Evolutionary conservation across 2,329 filamentous ascomycete species (phyloP).

Genomic region (Pseudonectria buxi): DNA sequence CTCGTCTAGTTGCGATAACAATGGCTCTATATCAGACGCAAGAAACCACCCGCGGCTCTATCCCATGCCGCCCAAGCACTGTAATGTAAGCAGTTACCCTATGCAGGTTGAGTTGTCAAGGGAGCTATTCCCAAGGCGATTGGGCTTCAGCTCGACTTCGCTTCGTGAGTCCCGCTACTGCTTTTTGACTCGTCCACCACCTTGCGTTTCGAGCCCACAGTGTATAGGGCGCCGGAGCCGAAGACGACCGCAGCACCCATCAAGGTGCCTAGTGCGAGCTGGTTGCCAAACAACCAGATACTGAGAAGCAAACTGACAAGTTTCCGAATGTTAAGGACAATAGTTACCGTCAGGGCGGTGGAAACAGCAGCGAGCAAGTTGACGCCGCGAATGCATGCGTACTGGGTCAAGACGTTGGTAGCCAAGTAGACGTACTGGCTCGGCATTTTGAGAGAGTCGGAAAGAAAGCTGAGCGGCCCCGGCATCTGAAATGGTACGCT

Average conservation of each 20-base stretch:
- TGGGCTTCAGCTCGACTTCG: slow-evolving; percentile 17
- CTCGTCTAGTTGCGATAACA: too few relatives aligned
- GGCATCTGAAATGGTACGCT: slow-evolving; percentile 50
- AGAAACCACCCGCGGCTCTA: too few relatives aligned
- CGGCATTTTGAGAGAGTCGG: slow-evolving; percentile 37
- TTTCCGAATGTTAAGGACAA: slow-evolving; percentile 93
- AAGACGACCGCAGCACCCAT: slow-evolving; percentile 82
- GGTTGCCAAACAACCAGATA: slow-evolving; percentile 90
- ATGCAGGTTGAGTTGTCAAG: too few relatives aligned
- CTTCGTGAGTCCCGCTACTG: slow-evolving; percentile 5
- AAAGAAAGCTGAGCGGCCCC: slow-evolving; percentile 10
- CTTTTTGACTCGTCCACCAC: slow-evolving; percentile 8
- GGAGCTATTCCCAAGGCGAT: too few relatives aligned
- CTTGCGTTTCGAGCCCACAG: slow-evolving; percentile 53
- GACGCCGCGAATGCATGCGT: slow-evolving; percentile 90
- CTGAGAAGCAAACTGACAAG: slow-evolving; percentile 84
- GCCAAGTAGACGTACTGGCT: slow-evolving; percentile 65
- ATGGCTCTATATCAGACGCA: too few relatives aligned
- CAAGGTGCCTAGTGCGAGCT: slow-evolving; percentile 67
- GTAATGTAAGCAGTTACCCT: too few relatives aligned
- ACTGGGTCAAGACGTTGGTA: slow-evolving; percentile 82
- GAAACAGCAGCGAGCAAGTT: slow-evolving; percentile 86
- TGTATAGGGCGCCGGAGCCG: slow-evolving; percentile 83
- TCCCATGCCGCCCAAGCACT: too few relatives aligned
- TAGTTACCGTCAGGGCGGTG: slow-evolving; percentile 89